A percentile compares a stretch with the other conserved stretches of the same genome.
Evolutionary conservation across 768 basidiomycete genomes (phyloP).

Genomic region (Tricholomella constricta): DNA sequence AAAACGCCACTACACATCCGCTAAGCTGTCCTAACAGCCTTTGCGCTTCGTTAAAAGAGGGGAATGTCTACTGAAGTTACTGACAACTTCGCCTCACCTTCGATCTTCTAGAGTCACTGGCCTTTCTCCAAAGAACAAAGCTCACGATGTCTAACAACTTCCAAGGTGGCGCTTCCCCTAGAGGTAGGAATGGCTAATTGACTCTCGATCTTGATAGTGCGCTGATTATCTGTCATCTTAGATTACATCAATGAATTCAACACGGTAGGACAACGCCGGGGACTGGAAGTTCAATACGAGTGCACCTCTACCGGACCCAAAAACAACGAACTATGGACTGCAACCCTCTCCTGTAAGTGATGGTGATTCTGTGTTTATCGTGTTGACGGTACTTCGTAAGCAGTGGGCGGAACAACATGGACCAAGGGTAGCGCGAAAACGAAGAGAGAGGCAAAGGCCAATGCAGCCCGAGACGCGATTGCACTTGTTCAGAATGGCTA

Average conservation of each 20-base stretch:
- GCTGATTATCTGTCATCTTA: not conserved
- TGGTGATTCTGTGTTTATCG: not conserved
- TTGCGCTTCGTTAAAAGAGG: not conserved
- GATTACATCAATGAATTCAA: constrained; percentile 25
- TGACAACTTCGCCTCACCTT: not conserved
- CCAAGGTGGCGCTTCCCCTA: not conserved
- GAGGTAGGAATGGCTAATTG: not conserved
- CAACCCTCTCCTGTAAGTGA: constrained; percentile 29
- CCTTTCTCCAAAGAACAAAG: not conserved
- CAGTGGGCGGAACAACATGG: constrained; percentile 15
- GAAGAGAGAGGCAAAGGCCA: constrained; percentile 10
- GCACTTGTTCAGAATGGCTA: not conserved
- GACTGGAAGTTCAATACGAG: constrained; percentile 11
- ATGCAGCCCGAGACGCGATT: constrained; percentile 9
- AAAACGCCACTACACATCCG: not conserved
- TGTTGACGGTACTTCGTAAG: not conserved
- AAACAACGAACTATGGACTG: constrained; percentile 27
- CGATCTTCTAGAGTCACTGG: not conserved
- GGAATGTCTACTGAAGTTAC: not conserved
- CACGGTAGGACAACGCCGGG: constrained; percentile 10
- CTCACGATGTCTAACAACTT: not conserved
- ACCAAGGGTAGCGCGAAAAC: constrained; percentile 12
- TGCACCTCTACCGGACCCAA: constrained; percentile 21
- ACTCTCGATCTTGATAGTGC: not conserved
- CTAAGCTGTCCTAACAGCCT: constrained; percentile 3